phyloP scores from a whole-genome alignment of 305 asterid genomes.

The Stenogyne calaminthoides region DNA sequence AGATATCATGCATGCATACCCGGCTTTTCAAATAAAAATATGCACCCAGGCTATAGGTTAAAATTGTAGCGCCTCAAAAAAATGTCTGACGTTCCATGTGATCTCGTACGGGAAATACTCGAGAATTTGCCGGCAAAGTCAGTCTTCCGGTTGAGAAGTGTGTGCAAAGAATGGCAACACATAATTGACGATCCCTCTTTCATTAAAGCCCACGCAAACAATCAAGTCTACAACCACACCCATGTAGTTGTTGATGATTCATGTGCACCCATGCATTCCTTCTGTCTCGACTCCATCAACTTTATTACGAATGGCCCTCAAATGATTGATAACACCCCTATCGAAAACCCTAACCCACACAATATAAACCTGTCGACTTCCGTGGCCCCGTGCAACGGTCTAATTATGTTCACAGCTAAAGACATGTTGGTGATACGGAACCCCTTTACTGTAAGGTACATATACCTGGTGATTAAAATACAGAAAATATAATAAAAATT shows the following conservation, averaged over 20 bases:
- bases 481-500: too few relatives aligned
- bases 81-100: too few relatives aligned
- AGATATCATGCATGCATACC: too few relatives aligned
- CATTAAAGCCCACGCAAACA: not conserved
- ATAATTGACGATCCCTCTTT: not conserved
- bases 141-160: not conserved
- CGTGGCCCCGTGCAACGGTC: too few relatives aligned
- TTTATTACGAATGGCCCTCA: slow-evolving; percentile 5
- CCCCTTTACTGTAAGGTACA: too few relatives aligned
- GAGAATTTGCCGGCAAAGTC: not conserved
- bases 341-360: not conserved
- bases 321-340: not conserved
- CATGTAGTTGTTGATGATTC: not conserved
- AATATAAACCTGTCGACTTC: too few relatives aligned
- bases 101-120: not conserved
- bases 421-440: too few relatives aligned
- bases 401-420: too few relatives aligned
- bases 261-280: not conserved
- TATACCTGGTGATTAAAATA: too few relatives aligned
- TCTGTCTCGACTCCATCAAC: slow-evolving; percentile 22
- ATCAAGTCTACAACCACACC: not conserved
- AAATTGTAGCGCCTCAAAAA: too few relatives aligned
- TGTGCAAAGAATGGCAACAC: not conserved
- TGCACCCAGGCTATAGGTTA: too few relatives aligned
- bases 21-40: too few relatives aligned